phyloP scores from a whole-genome alignment of 768 basidiomycete genomes.

The Mycena galopus region DNA sequence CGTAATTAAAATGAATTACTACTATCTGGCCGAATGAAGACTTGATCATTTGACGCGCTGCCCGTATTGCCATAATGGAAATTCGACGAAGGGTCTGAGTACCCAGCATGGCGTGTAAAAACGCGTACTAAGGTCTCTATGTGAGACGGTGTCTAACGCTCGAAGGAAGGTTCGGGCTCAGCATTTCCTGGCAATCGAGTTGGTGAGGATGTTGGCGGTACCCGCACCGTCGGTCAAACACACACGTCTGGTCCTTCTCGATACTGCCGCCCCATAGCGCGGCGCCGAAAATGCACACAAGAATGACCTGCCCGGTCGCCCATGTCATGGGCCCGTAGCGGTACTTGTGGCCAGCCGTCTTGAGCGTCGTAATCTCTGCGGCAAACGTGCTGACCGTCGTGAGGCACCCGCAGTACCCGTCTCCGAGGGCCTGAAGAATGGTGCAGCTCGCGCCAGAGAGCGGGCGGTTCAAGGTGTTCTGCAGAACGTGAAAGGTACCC shows the following conservation, averaged over 20 bases:
- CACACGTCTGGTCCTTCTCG: slow-evolving; percentile 28
- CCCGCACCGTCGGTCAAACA: slow-evolving; percentile 11
- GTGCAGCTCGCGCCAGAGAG: slow-evolving; percentile 71
- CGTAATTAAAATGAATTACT: slow-evolving; percentile 4
- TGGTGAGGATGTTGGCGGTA: background rate
- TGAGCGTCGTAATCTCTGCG: slow-evolving; percentile 76
- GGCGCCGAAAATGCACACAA: slow-evolving; percentile 32
- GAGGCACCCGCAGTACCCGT: slow-evolving; percentile 96
- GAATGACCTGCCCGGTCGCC: slow-evolving; percentile 70
- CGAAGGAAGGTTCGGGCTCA: background rate
- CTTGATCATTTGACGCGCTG: background rate
- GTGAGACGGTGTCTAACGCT: background rate
- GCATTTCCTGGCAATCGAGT: background rate
- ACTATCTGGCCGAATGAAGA: background rate
- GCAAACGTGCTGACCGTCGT: slow-evolving; percentile 96
- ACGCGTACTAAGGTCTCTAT: background rate
- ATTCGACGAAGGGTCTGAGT: background rate
- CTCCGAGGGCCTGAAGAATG: slow-evolving; percentile 83
- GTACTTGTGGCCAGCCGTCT: slow-evolving; percentile 65
- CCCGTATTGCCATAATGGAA: background rate
- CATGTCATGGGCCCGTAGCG: slow-evolving; percentile 81
- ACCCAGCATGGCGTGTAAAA: background rate
- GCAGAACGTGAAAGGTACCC: slow-evolving; percentile 78
- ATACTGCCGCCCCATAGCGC: slow-evolving; percentile 31
- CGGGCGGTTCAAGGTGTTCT: slow-evolving; percentile 59